A percentile compares a stretch with the other conserved stretches of the same genome.
phyloP scores from a whole-genome alignment of 2,329 filamentous ascomycete species.

The Paecilomyces variotii region DNA sequence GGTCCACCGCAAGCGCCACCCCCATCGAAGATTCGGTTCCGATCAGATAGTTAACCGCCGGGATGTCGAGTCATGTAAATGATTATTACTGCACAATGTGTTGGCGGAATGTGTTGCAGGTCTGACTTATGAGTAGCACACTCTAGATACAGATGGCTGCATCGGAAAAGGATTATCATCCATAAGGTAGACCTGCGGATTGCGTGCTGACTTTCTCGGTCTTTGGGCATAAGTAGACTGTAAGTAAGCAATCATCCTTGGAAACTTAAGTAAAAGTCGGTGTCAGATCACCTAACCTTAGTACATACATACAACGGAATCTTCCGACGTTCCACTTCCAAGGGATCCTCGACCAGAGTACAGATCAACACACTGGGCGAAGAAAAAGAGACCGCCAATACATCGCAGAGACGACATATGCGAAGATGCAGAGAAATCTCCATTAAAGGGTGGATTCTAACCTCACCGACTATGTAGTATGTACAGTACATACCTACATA shows the following conservation, averaged over 20 bases:
- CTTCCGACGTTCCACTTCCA: background rate
- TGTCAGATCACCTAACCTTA: background rate
- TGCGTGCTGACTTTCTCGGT: background rate
- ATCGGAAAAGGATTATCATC: background rate
- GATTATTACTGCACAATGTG: background rate
- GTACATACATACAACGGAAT: background rate
- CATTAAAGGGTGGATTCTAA: too few species aligned
- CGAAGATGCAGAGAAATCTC: background rate
- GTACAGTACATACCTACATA: too few species aligned
- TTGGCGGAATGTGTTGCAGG: background rate
- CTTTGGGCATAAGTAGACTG: background rate
- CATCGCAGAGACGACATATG: background rate
- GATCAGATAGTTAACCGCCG: background rate
- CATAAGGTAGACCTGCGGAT: background rate
- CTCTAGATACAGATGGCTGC: background rate
- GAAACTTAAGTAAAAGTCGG: background rate
- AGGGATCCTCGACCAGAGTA: background rate
- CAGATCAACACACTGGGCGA: background rate
- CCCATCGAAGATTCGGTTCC: background rate
- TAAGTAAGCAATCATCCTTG: background rate
- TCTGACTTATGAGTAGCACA: background rate
- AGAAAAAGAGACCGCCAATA: background rate
- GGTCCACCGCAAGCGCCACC: conserved; percentile 1
- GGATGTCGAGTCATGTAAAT: background rate
- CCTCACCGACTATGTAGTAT: too few species aligned